Base-by-base conservation (phyloP, 2,329 filamentous ascomycete species). In the Colletotrichum aenigma region DNA sequence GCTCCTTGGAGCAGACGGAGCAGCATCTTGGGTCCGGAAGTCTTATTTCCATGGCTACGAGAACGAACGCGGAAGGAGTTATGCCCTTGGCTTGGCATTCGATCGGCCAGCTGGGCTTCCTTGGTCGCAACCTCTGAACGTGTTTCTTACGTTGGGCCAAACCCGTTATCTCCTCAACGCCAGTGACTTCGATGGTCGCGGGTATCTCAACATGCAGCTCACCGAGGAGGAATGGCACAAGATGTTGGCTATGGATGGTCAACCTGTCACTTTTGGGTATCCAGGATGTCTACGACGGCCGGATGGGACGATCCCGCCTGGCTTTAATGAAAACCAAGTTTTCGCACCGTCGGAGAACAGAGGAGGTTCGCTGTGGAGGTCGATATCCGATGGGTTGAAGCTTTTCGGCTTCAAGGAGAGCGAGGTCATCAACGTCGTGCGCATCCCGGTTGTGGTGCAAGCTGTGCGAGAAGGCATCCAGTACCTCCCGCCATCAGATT, bases 151-250 rank as follows among this genome's bases (percentile, higher is more conserved):
- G 0, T 78, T 85, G 2, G 82, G 82, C 9, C 83, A 85, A 76
- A 85, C 83, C 0, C 78, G 83, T 0, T 85, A 84, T 56, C 77
- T 84, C 18, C 79, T 85, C n/a, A 85, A 85, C 62, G 83, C 83
- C 12, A 83, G 82, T 68, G 80, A 84, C 60, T 77, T 79, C 48
- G 82, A 84, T 38, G 81, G 83, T 84, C 84, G 74, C 83, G 58
- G 58, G 3, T 61, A 61, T 2, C 58, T 61, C 58, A 61, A 61
- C 10, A 61, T 85, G 83, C 83, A 84, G 68, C 78, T 85, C 52
- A 84, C 82, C 0, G 81, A 84, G 61, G 80, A 83, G 13, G 83
- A 85, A 58, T 85, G 82, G 82, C 76, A 84, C n/a, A 28, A 16
- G 26, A 61, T 61, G 58, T 12, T 61, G 12, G 77, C 80, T 0